phyloP scores from a whole-genome alignment of 805 yeast species.

The Cyberlindnera xylosilytica region DNA sequence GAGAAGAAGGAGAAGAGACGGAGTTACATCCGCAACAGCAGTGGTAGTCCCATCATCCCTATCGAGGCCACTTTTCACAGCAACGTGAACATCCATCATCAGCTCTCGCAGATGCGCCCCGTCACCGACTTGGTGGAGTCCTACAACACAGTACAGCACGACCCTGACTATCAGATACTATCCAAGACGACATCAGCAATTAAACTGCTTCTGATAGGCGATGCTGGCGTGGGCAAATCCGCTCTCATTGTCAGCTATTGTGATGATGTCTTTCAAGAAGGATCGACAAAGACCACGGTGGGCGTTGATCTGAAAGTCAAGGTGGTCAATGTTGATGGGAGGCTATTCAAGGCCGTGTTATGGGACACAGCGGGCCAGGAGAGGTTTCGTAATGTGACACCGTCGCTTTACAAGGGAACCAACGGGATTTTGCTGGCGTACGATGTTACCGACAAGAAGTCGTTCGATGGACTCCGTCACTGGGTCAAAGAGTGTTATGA shows the following conservation, averaged over 20 bases:
- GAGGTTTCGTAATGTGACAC: constrained; percentile 43
- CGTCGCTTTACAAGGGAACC: constrained; percentile 43
- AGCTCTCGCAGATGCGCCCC: constrained; percentile 16
- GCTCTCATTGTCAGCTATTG: constrained; percentile 43
- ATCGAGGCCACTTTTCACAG: constrained; percentile 24
- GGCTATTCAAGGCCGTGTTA: constrained; percentile 40
- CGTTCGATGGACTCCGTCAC: constrained; percentile 36
- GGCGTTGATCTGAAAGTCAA: constrained; percentile 47
- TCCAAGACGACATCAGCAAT: constrained; percentile 25
- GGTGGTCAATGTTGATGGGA: constrained; percentile 40
- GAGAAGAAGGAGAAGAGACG: constrained; percentile 23
- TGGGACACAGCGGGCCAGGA: constrained; percentile 56
- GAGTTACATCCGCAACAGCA: constrained; percentile 20
- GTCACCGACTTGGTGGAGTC: constrained; percentile 16
- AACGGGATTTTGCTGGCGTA: constrained; percentile 43
- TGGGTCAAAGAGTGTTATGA: constrained; percentile 43
- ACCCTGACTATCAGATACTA: constrained; percentile 15
- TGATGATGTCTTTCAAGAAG: constrained; percentile 34
- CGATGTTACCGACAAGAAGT: constrained; percentile 38
- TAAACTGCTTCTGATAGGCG: constrained; percentile 41
- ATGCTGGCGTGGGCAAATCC: constrained; percentile 47
- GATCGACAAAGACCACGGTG: constrained; percentile 37
- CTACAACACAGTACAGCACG: constrained; percentile 19
- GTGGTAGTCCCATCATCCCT: constrained; percentile 29
- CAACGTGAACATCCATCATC: constrained; percentile 23